Percentiles rank a stretch among this genome's conserved stretches.
Conservation (phyloP, 2,329 filamentous ascomycete genomes). For the Chaetomium sp. region DNA sequence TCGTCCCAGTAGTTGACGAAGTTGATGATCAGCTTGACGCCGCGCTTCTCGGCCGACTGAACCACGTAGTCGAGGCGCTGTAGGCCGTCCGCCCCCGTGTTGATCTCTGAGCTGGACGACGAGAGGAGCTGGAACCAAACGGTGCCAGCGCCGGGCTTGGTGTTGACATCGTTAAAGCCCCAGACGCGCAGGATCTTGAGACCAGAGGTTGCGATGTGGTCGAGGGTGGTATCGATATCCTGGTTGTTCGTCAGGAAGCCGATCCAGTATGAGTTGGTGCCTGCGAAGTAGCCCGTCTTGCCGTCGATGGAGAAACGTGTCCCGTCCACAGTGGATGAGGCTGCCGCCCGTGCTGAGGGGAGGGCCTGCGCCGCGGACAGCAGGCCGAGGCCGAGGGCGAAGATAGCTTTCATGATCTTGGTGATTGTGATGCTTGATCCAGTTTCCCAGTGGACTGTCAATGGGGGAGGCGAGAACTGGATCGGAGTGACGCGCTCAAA, state of each 20-base stretch:
- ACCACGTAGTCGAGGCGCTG: constrained; percentile 68
- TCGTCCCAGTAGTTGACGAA: constrained; percentile 72
- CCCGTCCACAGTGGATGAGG: constrained; percentile 31
- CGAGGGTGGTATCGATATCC: constrained; percentile 57
- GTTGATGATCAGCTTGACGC: constrained; percentile 65
- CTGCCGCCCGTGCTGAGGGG: constrained; percentile 18
- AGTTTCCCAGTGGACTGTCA: not conserved
- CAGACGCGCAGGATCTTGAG: constrained; percentile 62
- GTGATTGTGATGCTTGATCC: not conserved
- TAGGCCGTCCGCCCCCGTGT: constrained; percentile 63
- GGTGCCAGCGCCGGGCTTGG: constrained; percentile 40
- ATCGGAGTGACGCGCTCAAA: not conserved
- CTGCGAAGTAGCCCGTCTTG: constrained; percentile 51
- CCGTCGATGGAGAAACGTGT: constrained; percentile 47
- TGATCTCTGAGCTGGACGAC: constrained; percentile 57
- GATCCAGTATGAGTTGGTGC: constrained; percentile 60
- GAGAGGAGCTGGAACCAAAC: constrained; percentile 60
- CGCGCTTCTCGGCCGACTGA: constrained; percentile 57
- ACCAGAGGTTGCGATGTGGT: constrained; percentile 52
- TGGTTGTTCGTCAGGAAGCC: constrained; percentile 53
- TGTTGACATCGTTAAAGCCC: constrained; percentile 63
- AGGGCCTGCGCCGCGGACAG: constrained; percentile 29
- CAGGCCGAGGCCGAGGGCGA: constrained; percentile 27
- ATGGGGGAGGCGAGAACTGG: not conserved
- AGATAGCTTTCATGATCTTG: constrained; percentile 25